A percentile compares a stretch with the other conserved stretches of the same genome.
phyloP scores from a whole-genome alignment of 1,139 yeast species.

The Nakaseomyces nivariensis region DNA sequence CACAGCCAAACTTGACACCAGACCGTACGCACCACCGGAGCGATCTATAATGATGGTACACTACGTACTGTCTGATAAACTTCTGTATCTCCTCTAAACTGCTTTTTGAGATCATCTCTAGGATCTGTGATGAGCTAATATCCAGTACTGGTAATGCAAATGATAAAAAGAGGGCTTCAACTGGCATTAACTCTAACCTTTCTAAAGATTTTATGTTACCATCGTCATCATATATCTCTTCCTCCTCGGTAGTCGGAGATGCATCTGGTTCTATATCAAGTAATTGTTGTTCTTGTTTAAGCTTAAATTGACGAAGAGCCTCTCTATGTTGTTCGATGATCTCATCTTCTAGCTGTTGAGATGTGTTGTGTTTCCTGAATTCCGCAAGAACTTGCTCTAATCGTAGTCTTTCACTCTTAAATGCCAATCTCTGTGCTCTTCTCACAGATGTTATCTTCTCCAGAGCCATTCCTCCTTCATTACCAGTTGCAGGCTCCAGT shows the following conservation, averaged over 20 bases:
- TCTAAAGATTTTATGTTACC: constrained; percentile 44
- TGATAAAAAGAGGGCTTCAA: constrained; percentile 62
- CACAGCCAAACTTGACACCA: constrained; percentile 87
- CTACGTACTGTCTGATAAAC: constrained; percentile 42
- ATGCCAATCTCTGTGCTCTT: constrained; percentile 60
- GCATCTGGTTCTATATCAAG: constrained; percentile 19
- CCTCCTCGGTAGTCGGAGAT: constrained; percentile 28
- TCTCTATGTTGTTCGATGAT: constrained; percentile 28
- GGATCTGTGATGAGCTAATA: constrained; percentile 8
- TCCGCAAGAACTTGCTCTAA: constrained; percentile 30
- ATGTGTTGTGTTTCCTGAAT: constrained; percentile 25
- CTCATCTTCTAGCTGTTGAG: constrained; percentile 22
- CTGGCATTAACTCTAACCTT: constrained; percentile 60
- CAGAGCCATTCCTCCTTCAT: constrained; percentile 27
- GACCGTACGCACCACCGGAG: constrained; percentile 92
- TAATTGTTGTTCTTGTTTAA: constrained; percentile 18
- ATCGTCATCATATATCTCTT: constrained; percentile 34
- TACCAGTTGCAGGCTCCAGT: constrained; percentile 31
- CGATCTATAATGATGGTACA: constrained; percentile 78
- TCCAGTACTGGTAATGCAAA: constrained; percentile 36
- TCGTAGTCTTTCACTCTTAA: constrained; percentile 46
- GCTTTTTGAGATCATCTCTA: not conserved
- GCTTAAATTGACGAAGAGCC: constrained; percentile 27
- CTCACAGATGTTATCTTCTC: constrained; percentile 74
- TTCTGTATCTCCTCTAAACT: not conserved